Evolutionary conservation across 1,284 basidiomycete species (phyloP), one percentile per base, ranked within the genome.

Genomic region (Lignosus rhinocerotis): DNA sequence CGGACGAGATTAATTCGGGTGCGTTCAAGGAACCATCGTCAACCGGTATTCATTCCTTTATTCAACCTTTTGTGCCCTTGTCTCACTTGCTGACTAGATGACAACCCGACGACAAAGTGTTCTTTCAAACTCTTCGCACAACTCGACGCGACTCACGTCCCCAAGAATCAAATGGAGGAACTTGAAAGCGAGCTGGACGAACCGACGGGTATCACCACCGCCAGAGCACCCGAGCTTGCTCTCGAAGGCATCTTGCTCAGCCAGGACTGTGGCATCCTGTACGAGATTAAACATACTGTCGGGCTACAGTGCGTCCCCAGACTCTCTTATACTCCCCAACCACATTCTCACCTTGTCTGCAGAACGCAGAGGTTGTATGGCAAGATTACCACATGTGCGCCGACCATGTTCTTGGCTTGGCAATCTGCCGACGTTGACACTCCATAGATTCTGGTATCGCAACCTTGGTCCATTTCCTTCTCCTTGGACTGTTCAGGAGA

Each of bases 311-410:
- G 62, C 41, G 72, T 63, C 1, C 60, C 19, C 12, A 6, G 14
- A 12, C 17, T 11, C 11, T 25, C 16, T 17, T 4, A 25, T 12
- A 11, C 2, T 25, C 10, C 25, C 25, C 25, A 17, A 6, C 6
- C 31, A 0, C 19, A 9, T 55, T 34, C 34, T 53, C 30, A 61
- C 34, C 9, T 6, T 25, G n/a, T 14, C 14, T 9, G 14, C 48
- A 73, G 87, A 44, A 83, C 80, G 31, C 80, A 79, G 65, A 83
- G 82, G 5, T 90, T 94, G 68, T 92, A 90, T 76, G 81, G 86
- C 52, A 93, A 92, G 75, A 86, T 92, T 31, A 88, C 90, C 2
- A 88, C 86, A 14, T 95, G 92, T 93, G 66, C 67, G 86, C 75
- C n/a, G 33, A 25, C 17, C 41, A 38, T 32, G 21, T 7, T 58